A percentile compares a stretch with the other conserved stretches of the same genome.
These are phyloP conservation scores for Scopulariopsis brevicaulis DNA, from an alignment of 2,329 filamentous ascomycete species.

Conservation along the genomic window DNA sequence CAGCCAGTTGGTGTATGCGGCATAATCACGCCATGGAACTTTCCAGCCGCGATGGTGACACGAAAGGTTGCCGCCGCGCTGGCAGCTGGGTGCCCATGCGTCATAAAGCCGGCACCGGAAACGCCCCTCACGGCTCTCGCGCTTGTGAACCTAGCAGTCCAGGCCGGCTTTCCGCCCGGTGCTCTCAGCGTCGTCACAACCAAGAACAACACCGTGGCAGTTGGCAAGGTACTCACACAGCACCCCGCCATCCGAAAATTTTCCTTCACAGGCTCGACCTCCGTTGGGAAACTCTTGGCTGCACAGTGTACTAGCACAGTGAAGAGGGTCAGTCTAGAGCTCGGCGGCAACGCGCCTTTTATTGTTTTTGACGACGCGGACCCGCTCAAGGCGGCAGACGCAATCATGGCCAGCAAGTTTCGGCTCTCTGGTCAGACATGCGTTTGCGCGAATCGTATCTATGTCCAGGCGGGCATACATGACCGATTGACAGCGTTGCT, in stretches of 20 bases:
- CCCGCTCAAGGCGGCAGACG: constrained; percentile 70
- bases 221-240: constrained; percentile 55
- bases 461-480: constrained; percentile 68
- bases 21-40: constrained; percentile 84
- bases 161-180: constrained; percentile 84
- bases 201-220: constrained; percentile 63
- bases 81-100: constrained; percentile 93
- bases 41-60: constrained; percentile 67
- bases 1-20: constrained; percentile 79
- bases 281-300: constrained; percentile 68
- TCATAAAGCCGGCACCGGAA: constrained; percentile 83
- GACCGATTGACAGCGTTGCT: constrained; percentile 61
- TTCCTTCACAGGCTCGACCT: constrained; percentile 80
- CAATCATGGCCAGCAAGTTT: constrained; percentile 83
- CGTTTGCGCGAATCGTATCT: constrained; percentile 78
- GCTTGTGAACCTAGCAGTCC: constrained; percentile 71
- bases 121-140: constrained; percentile 88
- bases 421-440: constrained; percentile 92
- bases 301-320: constrained; percentile 75
- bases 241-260: constrained; percentile 74
- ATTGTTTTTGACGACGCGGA: constrained; percentile 96
- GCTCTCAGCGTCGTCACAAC: constrained; percentile 85
- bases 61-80: constrained; percentile 63
- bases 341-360: constrained; percentile 90
- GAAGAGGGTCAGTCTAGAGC: constrained; percentile 77